These are phyloP conservation scores for Ustilago vetiveriae DNA, from an alignment of 1,284 basidiomycete genomes.

Conservation along the genomic window DNA sequence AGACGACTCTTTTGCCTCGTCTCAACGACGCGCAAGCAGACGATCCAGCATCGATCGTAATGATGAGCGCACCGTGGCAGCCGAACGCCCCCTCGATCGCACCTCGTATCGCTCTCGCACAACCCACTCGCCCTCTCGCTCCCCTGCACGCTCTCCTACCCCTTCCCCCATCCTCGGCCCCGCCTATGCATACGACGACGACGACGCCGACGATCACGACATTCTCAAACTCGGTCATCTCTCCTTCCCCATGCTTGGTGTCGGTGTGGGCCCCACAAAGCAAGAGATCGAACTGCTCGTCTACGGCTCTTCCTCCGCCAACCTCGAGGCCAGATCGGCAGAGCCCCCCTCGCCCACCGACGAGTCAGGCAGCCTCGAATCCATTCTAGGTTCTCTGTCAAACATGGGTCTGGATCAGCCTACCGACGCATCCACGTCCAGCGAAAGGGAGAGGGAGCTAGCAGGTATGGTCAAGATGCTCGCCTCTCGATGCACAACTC, in stretches of 20 bases:
- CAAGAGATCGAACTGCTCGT: conserved; percentile 59
- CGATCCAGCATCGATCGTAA: conserved; percentile 49
- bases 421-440: conserved; percentile 18
- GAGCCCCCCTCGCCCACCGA: conserved; percentile 20
- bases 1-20: conserved; percentile 34
- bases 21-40: conserved; percentile 29
- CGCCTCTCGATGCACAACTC: conserved; percentile 32
- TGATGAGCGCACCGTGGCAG: conserved; percentile 33
- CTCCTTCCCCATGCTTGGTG: conserved; percentile 54
- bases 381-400: conserved; percentile 40
- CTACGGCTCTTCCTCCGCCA: conserved; percentile 38
- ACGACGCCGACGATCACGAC: conserved; percentile 20
- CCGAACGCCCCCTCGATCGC: conserved; percentile 27
- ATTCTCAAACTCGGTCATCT: conserved; percentile 52
- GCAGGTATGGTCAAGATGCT: conserved; percentile 52
- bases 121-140: conserved; percentile 28
- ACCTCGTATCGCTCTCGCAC: conserved; percentile 33
- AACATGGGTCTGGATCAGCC: conserved; percentile 50
- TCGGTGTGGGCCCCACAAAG: conserved; percentile 55
- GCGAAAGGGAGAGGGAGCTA: conserved; percentile 44
- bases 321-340: conserved; percentile 5
- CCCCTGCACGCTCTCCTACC: conserved; percentile 49
- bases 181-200: conserved; percentile 24
- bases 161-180: conserved; percentile 61
- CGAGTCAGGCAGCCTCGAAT: conserved; percentile 26